Base-by-base conservation (phyloP, 2,329 filamentous ascomycete genomes). In the Colletotrichum sublineola region DNA sequence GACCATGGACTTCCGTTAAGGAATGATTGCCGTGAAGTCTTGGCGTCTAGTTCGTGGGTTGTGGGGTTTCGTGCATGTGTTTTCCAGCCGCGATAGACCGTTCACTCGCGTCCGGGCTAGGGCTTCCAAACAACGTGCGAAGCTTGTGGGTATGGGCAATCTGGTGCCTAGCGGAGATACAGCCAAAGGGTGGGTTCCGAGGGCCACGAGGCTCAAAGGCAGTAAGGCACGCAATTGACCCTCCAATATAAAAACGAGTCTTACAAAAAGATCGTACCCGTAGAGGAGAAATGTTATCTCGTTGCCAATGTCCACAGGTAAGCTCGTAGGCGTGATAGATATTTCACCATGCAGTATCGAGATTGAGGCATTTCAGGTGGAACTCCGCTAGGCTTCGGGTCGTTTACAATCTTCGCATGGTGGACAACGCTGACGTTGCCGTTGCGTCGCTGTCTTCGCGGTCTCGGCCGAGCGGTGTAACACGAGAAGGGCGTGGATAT, bases 321-420 rank as follows among this genome's bases (percentile, higher is more conserved):
- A 60, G 40, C 33, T 55, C 36, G 36, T 68, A 60, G 61, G 53
- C 69, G 69, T 72, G 69, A 72, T 72, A 66, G 55, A 48, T 55
- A 61, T 29, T 53, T n/a, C 46, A 55, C 58, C 46, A 61, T 61
- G 66, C 53, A 65, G 65, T 61, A 64, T 72, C 60, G 53, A 61
- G 60, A 72, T 72, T 72, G 66, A 66, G 69, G 66, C 69, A 69
- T 72, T 69, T 72, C 60, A 33, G 46, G 58, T 55, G 38, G 48
- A 48, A 60, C 60, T 55, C 69, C 66, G 69, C 66, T 72, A 31
- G 31, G 38, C 40, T 58, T 60, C 53, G 68, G 63, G 24, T 36
- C 50, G 40, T 44, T 46, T 31, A 53, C 50, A 52, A 50, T 38
- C 63, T 50, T 40, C 38, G 65, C 55, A 64, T 66, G 60, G 53